phyloP scores from a whole-genome alignment of 257 asterid genomes.

The Penstemon barbatus region DNA sequence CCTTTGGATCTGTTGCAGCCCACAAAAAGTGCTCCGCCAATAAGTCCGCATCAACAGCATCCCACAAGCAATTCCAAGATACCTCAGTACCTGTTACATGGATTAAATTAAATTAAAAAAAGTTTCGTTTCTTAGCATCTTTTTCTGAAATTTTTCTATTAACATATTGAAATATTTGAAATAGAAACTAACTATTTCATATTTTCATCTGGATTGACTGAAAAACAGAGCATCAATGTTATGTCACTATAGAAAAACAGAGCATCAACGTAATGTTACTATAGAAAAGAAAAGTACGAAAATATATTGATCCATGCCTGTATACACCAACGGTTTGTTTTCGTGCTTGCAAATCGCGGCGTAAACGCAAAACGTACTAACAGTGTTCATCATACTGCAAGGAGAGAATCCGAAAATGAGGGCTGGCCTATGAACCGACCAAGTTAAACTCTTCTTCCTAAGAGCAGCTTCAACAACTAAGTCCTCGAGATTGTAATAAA shows the following conservation, averaged over 20 bases:
- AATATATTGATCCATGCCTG: background rate
- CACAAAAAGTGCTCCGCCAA: slow-evolving; percentile 78
- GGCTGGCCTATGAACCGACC: slow-evolving; percentile 78
- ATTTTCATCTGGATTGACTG: too few species aligned
- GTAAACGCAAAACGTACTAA: slow-evolving; percentile 68
- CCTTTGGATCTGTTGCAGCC: slow-evolving; percentile 62
- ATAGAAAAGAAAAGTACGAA: too few species aligned
- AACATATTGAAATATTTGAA: too few species aligned
- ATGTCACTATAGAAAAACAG: too few species aligned
- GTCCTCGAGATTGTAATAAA: slow-evolving; percentile 73
- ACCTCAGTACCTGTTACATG: slow-evolving; percentile 40
- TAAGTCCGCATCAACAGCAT: slow-evolving; percentile 65
- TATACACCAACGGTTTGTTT: slow-evolving; percentile 53
- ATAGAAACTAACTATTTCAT: too few species aligned
- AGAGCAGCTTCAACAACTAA: slow-evolving; percentile 38
- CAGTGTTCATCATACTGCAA: slow-evolving; percentile 64
- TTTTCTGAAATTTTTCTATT: too few species aligned
- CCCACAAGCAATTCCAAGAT: slow-evolving; percentile 55
- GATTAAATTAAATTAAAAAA: too few species aligned
- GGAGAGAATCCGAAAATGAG: slow-evolving; percentile 72
- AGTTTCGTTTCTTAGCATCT: too few species aligned
- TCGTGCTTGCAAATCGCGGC: slow-evolving; percentile 81
- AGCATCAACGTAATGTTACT: too few species aligned
- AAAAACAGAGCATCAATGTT: too few species aligned
- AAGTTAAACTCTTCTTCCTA: slow-evolving; percentile 40